Percentiles rank a stretch among this genome's conserved stretches.
Evolutionary conservation across 2,329 filamentous ascomycete genomes (phyloP).

Genomic region (Thyridium curvatum): DNA sequence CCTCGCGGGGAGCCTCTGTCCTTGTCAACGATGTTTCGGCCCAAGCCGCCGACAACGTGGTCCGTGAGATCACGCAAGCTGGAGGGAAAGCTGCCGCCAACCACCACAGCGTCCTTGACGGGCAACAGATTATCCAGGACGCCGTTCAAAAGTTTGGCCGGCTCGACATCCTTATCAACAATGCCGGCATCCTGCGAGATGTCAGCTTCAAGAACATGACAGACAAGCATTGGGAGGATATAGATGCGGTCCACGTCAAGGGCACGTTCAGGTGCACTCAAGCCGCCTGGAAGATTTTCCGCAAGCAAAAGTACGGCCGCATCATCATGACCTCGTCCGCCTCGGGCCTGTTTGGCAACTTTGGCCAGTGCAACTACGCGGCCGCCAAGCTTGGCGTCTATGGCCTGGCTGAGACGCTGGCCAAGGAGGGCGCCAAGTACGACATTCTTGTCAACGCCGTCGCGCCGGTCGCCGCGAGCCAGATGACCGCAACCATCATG

Average conservation of each 20-base stretch:
- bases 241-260: constrained; percentile 86
- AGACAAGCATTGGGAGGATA: constrained; percentile 93
- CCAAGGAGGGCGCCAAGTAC: constrained; percentile 96
- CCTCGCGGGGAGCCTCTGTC: constrained; percentile 64
- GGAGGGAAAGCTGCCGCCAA: constrained; percentile 96
- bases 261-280: constrained; percentile 93
- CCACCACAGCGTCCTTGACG: constrained; percentile 91
- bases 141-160: constrained; percentile 77
- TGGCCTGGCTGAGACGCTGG: constrained; percentile 94
- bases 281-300: constrained; percentile 95
- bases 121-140: constrained; percentile 89
- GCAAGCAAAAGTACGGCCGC: constrained; percentile 96
- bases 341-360: constrained; percentile 90
- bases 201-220: constrained; percentile 99
- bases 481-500: constrained; percentile 95
- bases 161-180: constrained; percentile 94
- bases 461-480: constrained; percentile 87
- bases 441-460: constrained; percentile 96
- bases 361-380: constrained; percentile 77
- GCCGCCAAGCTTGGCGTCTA: constrained; percentile 94
- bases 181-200: constrained; percentile 91
- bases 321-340: constrained; percentile 97
- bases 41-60: constrained; percentile 81
- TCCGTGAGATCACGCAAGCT: constrained; percentile 75
- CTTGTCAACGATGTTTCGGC: constrained; percentile 74